Evolutionary conservation across 2,329 filamentous ascomycete species (phyloP).

Genomic region (Fusarium luffae): DNA sequence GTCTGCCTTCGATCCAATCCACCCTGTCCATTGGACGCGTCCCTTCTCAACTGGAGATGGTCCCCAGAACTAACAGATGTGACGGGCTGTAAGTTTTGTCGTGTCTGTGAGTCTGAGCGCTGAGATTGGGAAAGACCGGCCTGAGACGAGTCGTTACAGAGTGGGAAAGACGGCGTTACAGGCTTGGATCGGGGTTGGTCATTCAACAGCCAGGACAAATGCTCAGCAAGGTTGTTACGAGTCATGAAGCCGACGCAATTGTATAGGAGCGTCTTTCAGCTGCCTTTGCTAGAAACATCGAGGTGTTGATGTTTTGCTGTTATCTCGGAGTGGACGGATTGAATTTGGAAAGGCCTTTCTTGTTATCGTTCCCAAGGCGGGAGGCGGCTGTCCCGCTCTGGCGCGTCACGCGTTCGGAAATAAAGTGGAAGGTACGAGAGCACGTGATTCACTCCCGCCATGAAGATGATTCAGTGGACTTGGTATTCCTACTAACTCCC

Average conservation of each 20-base stretch:
- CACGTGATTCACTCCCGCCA: slow-evolving; percentile 41
- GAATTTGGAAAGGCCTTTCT: slow-evolving; percentile 25
- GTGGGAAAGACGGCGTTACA: slow-evolving; percentile 54
- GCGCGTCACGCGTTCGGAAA: slow-evolving; percentile 50
- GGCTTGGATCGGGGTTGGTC: slow-evolving; percentile 57
- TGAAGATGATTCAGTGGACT: slow-evolving; percentile 19
- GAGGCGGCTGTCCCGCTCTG: slow-evolving; percentile 30
- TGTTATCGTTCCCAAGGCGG: slow-evolving; percentile 41
- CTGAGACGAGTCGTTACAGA: slow-evolving; percentile 44
- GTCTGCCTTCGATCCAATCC: slow-evolving; percentile 40
- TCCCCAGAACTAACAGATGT: slow-evolving; percentile 6
- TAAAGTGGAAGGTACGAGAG: slow-evolving; percentile 47
- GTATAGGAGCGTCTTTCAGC: slow-evolving; percentile 40
- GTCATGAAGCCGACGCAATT: slow-evolving; percentile 64
- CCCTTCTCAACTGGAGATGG: background rate
- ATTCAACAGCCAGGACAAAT: slow-evolving; percentile 67
- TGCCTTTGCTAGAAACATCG: slow-evolving; percentile 42
- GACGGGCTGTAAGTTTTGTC: slow-evolving; percentile 5
- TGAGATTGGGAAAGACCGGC: slow-evolving; percentile 45
- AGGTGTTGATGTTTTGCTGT: slow-evolving; percentile 19
- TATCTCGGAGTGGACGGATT: slow-evolving; percentile 14
- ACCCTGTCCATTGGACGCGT: slow-evolving; percentile 40
- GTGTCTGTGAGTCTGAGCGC: slow-evolving; percentile 13
- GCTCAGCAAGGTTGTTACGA: slow-evolving; percentile 68
- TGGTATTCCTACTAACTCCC: background rate